Conservation (phyloP, 1,284 basidiomycete species). For the Sporisorium iseilematis-ciliati region DNA sequence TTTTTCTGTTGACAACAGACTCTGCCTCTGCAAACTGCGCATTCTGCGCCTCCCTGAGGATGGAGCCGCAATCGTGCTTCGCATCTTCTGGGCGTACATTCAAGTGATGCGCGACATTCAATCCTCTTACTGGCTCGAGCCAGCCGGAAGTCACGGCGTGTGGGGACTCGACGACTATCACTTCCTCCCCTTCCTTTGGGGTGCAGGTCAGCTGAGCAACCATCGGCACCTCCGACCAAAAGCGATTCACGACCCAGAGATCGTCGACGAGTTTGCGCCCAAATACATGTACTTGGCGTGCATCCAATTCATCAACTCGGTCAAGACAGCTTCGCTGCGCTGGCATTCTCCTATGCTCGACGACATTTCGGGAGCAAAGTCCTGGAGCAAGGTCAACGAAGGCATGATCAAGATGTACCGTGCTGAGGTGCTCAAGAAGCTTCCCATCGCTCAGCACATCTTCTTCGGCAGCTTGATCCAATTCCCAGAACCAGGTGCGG, state of each 20-base stretch:
- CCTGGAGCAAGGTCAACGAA: constrained; percentile 96
- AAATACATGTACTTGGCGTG: constrained; percentile 98
- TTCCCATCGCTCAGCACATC: constrained; percentile 97
- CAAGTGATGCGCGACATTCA: constrained; percentile 87
- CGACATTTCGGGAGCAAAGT: constrained; percentile 95
- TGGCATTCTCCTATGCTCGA: constrained; percentile 99
- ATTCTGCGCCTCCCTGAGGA: constrained; percentile 77
- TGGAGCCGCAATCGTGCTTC: constrained; percentile 81
- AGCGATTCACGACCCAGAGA: constrained; percentile 89
- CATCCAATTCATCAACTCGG: constrained; percentile 95
- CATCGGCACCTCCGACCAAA: constrained; percentile 92
- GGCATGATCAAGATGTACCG: constrained; percentile 99
- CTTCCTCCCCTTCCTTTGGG: constrained; percentile 93
- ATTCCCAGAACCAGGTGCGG: constrained; percentile 74
- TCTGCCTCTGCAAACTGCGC: constrained; percentile 83
- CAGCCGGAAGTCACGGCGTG: constrained; percentile 96
- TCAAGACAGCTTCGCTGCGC: constrained; percentile 89
- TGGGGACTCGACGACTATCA: constrained; percentile 99
- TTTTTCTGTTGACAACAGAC: constrained; percentile 29
- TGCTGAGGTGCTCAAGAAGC: constrained; percentile 92
- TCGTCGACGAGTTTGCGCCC: constrained; percentile 90
- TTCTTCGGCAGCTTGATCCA: constrained; percentile 87
- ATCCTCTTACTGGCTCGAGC: constrained; percentile 96
- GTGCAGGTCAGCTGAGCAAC: constrained; percentile 83
- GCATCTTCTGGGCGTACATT: constrained; percentile 82